Conservation (phyloP, 257 asterid genomes). For the Solanum ossicruentum region DNA sequence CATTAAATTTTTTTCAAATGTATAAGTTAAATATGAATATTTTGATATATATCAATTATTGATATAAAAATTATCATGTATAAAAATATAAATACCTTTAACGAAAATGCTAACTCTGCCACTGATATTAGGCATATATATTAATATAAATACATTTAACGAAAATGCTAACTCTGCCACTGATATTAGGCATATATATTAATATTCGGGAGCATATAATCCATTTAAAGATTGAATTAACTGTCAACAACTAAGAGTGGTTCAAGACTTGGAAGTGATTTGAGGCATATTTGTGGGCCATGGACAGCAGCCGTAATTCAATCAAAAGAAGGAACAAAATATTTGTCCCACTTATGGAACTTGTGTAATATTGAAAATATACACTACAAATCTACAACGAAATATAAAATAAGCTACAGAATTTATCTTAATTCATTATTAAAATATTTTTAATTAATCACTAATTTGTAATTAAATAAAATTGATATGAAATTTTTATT, state of each 20-base stretch:
- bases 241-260: conserved; percentile 14
- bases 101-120: no score
- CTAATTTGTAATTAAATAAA: no score
- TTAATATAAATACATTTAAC: neutral
- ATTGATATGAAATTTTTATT: no score
- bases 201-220: conserved; percentile 3
- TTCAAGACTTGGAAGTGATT: neutral
- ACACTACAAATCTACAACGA: no score
- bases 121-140: neutral
- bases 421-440: neutral
- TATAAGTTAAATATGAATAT: no score
- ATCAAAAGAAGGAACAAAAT: neutral
- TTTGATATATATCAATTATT: no score
- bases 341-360: neutral
- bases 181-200: neutral
- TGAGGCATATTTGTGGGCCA: conserved; percentile 21
- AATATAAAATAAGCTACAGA: no score
- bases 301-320: neutral
- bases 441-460: no score
- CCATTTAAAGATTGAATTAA: neutral
- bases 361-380: neutral
- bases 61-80: no score
- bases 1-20: no score
- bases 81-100: no score
- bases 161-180: no score